These are phyloP conservation scores for Cetradonia linearis DNA, from an alignment of 495 filamentous ascomycete species.

Conservation along the genomic window DNA sequence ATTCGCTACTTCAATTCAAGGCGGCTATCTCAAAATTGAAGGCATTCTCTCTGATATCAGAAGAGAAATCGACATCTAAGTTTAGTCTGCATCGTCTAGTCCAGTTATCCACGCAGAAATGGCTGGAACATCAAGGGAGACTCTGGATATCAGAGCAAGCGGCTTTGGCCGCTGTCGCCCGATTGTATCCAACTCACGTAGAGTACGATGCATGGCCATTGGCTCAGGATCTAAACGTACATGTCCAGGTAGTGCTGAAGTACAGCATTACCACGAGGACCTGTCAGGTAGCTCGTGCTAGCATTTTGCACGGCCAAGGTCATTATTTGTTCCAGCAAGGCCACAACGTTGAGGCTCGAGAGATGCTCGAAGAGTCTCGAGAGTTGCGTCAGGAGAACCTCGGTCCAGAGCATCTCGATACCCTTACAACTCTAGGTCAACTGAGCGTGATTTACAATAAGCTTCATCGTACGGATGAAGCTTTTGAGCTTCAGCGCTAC, in stretches of 20 bases:
- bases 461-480: neutral
- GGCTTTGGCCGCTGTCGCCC: constrained; percentile 15
- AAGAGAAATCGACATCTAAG: constrained; percentile 14
- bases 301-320: constrained; percentile 18
- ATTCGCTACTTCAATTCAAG: constrained; percentile 19
- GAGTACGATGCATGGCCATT: constrained; percentile 15
- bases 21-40: constrained; percentile 21
- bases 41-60: constrained; percentile 24
- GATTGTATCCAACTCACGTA: constrained; percentile 4
- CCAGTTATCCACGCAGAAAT: constrained; percentile 24
- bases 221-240: constrained; percentile 12
- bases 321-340: constrained; percentile 20
- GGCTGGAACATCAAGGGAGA: constrained; percentile 16
- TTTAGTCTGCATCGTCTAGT: constrained; percentile 25
- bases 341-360: constrained; percentile 2
- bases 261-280: constrained; percentile 1
- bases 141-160: constrained; percentile 15
- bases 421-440: constrained; percentile 12
- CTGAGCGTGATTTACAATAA: constrained; percentile 16
- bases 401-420: constrained; percentile 16
- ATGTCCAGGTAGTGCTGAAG: constrained; percentile 15
- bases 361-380: constrained; percentile 12
- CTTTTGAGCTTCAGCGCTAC: constrained; percentile 11
- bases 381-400: constrained; percentile 14
- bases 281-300: constrained; percentile 7